Percentiles rank a stretch among this genome's conserved stretches.
Conservation (phyloP, 2,329 filamentous ascomycete genomes). For the Karstenula rhodostoma region DNA sequence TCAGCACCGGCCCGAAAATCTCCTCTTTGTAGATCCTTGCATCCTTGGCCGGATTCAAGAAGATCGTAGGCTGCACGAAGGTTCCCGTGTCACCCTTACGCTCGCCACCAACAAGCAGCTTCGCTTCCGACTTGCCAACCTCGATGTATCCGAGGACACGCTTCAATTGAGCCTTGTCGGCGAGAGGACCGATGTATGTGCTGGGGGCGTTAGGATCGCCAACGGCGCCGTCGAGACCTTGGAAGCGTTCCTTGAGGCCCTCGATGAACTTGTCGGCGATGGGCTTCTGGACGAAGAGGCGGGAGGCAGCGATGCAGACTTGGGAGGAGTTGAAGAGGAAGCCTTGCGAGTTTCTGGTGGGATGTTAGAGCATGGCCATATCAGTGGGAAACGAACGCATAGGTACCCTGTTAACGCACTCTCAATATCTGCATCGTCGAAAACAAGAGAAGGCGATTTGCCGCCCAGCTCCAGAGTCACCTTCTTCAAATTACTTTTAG, state of each 20-base stretch:
- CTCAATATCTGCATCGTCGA: slow-evolving; percentile 59
- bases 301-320: slow-evolving; percentile 37
- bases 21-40: slow-evolving; percentile 39
- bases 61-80: slow-evolving; percentile 42
- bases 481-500: slow-evolving; percentile 44
- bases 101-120: slow-evolving; percentile 39
- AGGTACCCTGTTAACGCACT: slow-evolving; percentile 44
- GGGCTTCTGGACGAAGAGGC: slow-evolving; percentile 38
- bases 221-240: slow-evolving; percentile 27
- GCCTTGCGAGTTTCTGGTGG: slow-evolving; percentile 51
- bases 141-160: slow-evolving; percentile 42
- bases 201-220: slow-evolving; percentile 29
- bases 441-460: slow-evolving; percentile 57
- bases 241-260: slow-evolving; percentile 34
- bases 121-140: slow-evolving; percentile 34
- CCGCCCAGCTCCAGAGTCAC: slow-evolving; percentile 59
- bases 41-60: slow-evolving; percentile 35
- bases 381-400: neutral
- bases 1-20: slow-evolving; percentile 45
- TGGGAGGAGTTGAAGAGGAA: slow-evolving; percentile 40
- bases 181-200: slow-evolving; percentile 42
- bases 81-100: slow-evolving; percentile 37
- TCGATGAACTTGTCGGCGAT: slow-evolving; percentile 41
- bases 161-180: slow-evolving; percentile 37
- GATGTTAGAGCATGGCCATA: slow-evolving; percentile 28